Conservation (phyloP, 2,329 filamentous ascomycete genomes). For the Macrophomina phaseolina region DNA sequence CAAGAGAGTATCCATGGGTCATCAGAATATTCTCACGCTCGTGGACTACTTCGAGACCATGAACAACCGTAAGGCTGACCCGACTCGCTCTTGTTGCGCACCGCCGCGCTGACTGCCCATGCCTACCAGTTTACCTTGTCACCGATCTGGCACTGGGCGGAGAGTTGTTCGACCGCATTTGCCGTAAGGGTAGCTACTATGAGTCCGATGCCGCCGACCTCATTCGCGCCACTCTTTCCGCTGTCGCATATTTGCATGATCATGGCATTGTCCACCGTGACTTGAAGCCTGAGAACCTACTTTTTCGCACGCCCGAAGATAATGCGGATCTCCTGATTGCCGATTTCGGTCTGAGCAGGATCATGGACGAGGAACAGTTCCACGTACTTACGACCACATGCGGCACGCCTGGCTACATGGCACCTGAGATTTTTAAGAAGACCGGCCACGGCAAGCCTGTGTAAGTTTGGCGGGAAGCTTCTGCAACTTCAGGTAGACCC, state of each 20-base stretch:
- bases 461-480: constrained; percentile 47
- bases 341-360: constrained; percentile 92
- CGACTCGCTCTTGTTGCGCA: not conserved
- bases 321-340: constrained; percentile 97
- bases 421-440: constrained; percentile 99
- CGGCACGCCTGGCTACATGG: constrained; percentile 98
- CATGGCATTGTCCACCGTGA: constrained; percentile 98
- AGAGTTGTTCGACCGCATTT: constrained; percentile 98
- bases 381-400: constrained; percentile 97
- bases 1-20: constrained; percentile 98
- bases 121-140: constrained; percentile 80
- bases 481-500: not conserved
- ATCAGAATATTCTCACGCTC: constrained; percentile 95
- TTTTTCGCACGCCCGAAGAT: constrained; percentile 96
- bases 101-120: not conserved
- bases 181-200: constrained; percentile 97
- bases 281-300: constrained; percentile 93
- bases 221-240: constrained; percentile 91
- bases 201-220: constrained; percentile 96
- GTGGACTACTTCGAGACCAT: constrained; percentile 99
- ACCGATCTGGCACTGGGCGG: constrained; percentile 95
- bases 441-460: constrained; percentile 97
- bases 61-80: constrained; percentile 75
- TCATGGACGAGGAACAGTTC: constrained; percentile 99
- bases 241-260: constrained; percentile 98